Evolutionary conservation across 371 early-diverging fungal species (phyloP).

Genomic region (Polyrhizophydium stewartii): DNA sequence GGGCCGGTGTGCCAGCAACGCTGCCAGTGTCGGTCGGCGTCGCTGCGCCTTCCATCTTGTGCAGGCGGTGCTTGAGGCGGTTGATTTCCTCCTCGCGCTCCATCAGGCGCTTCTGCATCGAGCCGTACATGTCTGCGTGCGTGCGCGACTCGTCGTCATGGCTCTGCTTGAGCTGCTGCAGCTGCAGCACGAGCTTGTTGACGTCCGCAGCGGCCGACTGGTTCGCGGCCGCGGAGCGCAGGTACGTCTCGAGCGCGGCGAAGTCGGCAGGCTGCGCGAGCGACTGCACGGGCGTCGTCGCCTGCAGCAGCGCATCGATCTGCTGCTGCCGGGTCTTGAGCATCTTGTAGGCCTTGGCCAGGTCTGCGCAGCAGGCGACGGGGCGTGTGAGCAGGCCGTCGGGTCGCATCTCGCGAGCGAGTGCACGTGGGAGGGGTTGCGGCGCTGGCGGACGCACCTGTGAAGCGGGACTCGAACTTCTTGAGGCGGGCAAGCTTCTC

Average conservation of each 20-base stretch:
- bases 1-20: background rate
- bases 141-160: conserved; percentile 27
- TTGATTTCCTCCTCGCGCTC: conserved; percentile 33
- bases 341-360: conserved; percentile 23
- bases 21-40: background rate
- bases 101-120: conserved; percentile 22
- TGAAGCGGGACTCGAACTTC: conserved; percentile 18
- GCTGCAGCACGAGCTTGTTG: conserved; percentile 17
- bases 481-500: conserved; percentile 16
- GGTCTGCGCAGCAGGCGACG: conserved; percentile 6
- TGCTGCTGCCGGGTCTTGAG: conserved; percentile 18
- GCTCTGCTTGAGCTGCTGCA: conserved; percentile 23
- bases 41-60: background rate
- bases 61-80: conserved; percentile 14
- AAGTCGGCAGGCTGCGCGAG: conserved; percentile 17
- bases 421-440: background rate
- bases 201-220: conserved; percentile 16
- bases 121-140: conserved; percentile 26
- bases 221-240: conserved; percentile 9
- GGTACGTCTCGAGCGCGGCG: conserved; percentile 11
- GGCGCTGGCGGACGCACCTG: conserved; percentile 9
- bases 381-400: background rate
- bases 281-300: conserved; percentile 11
- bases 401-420: background rate
- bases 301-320: conserved; percentile 17